phyloP scores from a whole-genome alignment of 2,329 filamentous ascomycete genomes.

The Monilinia aucupariae region DNA sequence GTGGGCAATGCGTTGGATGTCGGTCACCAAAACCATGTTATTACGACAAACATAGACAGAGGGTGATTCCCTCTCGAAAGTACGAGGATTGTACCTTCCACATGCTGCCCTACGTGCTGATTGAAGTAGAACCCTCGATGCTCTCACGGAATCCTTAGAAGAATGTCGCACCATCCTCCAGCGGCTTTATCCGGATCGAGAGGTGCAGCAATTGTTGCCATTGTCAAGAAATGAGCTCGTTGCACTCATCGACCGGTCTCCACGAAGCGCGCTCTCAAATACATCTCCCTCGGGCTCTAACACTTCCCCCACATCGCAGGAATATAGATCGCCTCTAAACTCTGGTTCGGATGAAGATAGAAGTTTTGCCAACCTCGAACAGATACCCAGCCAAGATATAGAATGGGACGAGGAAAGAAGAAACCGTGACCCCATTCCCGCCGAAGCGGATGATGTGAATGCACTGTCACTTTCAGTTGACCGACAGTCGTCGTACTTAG shows the following conservation, averaged over 20 bases:
- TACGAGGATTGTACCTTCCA: conserved; percentile 37
- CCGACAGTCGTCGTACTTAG: conserved; percentile 61
- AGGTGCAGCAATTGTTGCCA: conserved; percentile 46
- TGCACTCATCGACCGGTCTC: conserved; percentile 47
- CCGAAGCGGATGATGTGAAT: conserved; percentile 66
- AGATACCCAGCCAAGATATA: conserved; percentile 59
- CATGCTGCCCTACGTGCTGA: conserved; percentile 24
- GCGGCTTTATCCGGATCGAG: conserved; percentile 55
- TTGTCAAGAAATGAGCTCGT: conserved; percentile 57
- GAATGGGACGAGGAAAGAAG: conserved; percentile 62
- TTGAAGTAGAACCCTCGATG: conserved; percentile 49
- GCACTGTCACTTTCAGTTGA: conserved; percentile 56
- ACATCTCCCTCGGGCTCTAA: conserved; percentile 50
- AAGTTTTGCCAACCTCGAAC: conserved; percentile 53
- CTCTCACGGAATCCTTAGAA: conserved; percentile 58
- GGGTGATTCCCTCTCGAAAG: conserved; percentile 74
- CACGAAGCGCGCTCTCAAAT: conserved; percentile 34
- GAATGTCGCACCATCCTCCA: conserved; percentile 60
- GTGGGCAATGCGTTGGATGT: conserved; percentile 76
- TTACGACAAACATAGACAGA: conserved; percentile 74
- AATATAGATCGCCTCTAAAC: conserved; percentile 45
- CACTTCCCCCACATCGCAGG: conserved; percentile 45
- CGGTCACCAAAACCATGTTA: conserved; percentile 72
- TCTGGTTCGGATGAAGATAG: conserved; percentile 45
- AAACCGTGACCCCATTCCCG: conserved; percentile 51